phyloP scores from a whole-genome alignment of 352 stramenopile species.

The Thalassiosira oceanica region DNA sequence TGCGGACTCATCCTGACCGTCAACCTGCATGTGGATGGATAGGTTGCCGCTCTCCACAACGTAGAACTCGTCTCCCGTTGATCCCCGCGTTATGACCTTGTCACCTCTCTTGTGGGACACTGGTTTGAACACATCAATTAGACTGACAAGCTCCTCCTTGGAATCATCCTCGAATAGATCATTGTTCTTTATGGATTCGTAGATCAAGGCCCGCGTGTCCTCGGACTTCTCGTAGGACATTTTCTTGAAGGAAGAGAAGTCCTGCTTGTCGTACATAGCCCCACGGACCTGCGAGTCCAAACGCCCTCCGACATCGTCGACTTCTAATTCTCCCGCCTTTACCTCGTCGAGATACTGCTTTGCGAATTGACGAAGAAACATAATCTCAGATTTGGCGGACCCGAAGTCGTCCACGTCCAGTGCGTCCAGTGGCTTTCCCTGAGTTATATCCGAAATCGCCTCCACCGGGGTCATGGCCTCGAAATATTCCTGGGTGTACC shows the following conservation, averaged over 20 bases:
- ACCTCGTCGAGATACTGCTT: neutral
- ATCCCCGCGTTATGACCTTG: slow-evolving; percentile 89
- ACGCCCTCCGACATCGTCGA: neutral
- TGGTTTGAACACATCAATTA: slow-evolving; percentile 60
- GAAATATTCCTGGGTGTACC: neutral
- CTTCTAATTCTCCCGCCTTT: neutral
- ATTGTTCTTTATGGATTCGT: slow-evolving; percentile 67
- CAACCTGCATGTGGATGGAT: slow-evolving; percentile 68
- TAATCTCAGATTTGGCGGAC: neutral
- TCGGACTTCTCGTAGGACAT: slow-evolving; percentile 1
- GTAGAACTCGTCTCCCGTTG: slow-evolving; percentile 89
- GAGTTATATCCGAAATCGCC: neutral
- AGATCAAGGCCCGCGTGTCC: slow-evolving; percentile 48
- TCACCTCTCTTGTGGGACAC: slow-evolving; percentile 72
- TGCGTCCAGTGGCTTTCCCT: slow-evolving; percentile 1
- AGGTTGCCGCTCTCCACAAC: slow-evolving; percentile 88
- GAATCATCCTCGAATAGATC: slow-evolving; percentile 44
- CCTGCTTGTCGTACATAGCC: slow-evolving; percentile 4
- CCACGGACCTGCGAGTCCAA: neutral
- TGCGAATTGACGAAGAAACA: neutral
- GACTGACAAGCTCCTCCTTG: slow-evolving; percentile 43
- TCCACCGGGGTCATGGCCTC: neutral
- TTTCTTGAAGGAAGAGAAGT: slow-evolving; percentile 3
- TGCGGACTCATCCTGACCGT: slow-evolving; percentile 31
- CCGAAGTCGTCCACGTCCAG: neutral